phyloP scores from a whole-genome alignment of 2,329 filamentous ascomycete genomes.

The Pseudogymnoascus sp. region DNA sequence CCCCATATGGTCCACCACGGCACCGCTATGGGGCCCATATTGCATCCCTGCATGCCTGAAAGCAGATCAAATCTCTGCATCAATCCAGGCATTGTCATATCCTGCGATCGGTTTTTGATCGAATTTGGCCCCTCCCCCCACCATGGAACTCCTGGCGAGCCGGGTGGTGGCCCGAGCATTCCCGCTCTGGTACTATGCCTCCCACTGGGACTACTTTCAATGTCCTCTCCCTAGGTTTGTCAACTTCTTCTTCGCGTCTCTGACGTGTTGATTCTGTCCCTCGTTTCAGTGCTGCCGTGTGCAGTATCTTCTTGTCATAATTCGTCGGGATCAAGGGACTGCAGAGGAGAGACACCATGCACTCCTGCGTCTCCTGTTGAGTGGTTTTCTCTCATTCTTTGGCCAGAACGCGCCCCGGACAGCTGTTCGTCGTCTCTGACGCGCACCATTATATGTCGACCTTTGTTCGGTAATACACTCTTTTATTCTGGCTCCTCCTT shows the following conservation, averaged over 20 bases:
- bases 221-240: background rate
- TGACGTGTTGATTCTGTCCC: conserved; percentile 5
- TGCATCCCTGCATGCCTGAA: conserved; percentile 4
- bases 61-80: conserved; percentile 6
- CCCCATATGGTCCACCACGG: background rate
- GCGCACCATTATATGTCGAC: background rate
- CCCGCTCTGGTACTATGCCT: background rate
- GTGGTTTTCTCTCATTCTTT: background rate
- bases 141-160: background rate
- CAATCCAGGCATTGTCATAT: conserved; percentile 1
- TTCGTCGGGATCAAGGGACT: background rate
- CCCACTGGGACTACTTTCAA: background rate
- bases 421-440: background rate
- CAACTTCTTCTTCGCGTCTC: conserved; percentile 3
- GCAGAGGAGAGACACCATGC: background rate
- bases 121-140: background rate
- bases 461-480: conserved; percentile 3
- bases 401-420: background rate
- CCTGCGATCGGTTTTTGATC: conserved; percentile 2
- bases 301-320: background rate
- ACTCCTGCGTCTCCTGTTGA: conserved; percentile 6
- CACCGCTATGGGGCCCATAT: background rate
- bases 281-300: conserved; percentile 6
- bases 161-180: conserved; percentile 3
- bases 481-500: conserved; percentile 5